Evolutionary conservation across 768 basidiomycete species (phyloP).

Genomic region (Megacollybia marginata): DNA sequence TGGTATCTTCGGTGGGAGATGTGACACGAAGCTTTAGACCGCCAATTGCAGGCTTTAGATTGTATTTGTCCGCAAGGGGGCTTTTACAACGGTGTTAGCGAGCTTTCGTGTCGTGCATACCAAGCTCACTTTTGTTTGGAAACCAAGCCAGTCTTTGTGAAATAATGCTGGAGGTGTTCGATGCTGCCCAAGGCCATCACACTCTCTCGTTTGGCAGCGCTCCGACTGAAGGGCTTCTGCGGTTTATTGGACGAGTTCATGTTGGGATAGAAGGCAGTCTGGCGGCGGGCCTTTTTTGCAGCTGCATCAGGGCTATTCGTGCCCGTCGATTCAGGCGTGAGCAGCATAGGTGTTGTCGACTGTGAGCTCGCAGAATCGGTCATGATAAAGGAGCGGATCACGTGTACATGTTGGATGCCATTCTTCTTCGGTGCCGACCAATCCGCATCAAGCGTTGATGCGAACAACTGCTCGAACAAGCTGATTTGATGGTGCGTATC

Average conservation of each 20-base stretch:
- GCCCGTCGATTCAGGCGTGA: constrained; percentile 60
- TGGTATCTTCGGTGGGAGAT: not conserved
- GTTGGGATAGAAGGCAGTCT: constrained; percentile 75
- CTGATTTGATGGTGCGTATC: too few species aligned
- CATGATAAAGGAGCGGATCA: too few species aligned
- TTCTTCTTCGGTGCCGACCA: too few species aligned
- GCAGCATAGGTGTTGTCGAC: constrained; percentile 42
- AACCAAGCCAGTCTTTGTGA: constrained; percentile 79
- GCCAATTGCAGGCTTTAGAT: constrained; percentile 73
- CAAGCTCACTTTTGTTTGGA: constrained; percentile 60
- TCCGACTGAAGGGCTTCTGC: constrained; percentile 80
- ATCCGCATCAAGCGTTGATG: too few species aligned
- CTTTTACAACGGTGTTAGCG: not conserved
- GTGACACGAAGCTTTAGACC: constrained; percentile 34
- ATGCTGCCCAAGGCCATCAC: constrained; percentile 95
- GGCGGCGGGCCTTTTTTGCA: constrained; percentile 48
- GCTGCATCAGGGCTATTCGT: constrained; percentile 14
- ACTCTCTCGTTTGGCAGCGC: constrained; percentile 88
- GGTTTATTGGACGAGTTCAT: constrained; percentile 63
- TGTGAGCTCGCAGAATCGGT: too few species aligned
- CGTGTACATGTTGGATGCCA: too few species aligned
- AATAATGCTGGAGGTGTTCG: constrained; percentile 92
- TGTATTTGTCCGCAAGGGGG: constrained; percentile 18
- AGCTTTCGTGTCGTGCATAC: not conserved
- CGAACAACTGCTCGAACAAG: too few species aligned